Evolutionary conservation across 2,329 filamentous ascomycete species (phyloP), one percentile per base, ranked within the genome.

Genomic region (Apiospora malaysiana): DNA sequence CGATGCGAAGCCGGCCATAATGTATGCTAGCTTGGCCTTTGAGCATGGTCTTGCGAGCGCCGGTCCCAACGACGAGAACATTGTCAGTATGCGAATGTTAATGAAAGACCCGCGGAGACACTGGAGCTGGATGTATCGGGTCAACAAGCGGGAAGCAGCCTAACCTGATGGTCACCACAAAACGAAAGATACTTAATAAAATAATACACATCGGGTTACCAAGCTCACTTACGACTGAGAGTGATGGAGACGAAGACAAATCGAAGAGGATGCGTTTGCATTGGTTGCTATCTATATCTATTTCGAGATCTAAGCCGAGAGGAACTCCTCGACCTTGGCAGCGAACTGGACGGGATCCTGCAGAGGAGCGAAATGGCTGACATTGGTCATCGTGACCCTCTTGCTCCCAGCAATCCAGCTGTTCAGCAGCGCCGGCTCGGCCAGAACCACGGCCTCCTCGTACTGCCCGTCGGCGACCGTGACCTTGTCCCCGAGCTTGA

Each of bases 301-400:
- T 9, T 63, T 59, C 27, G 18, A 40, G 18, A n/a, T 10, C n/a
- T 68, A 70, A n/a, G 59, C 66, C 49, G 63, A 37, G 21, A 81
- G 75, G 49, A 79, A 82, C 32, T 75, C 71, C 72, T 77, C 72
- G 7, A 82, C 75, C 25, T 79, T 79, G 16, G 72, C 70, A 2
- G 80, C 76, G 68, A 82, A 82, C 72, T 80, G 77, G 2, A 74
- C 75, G 3, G 83, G 81, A 73, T 84, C 79, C 73, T 84, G 83
- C 21, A 83, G 45, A 1, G 83, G 83, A 46, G 82, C 82, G 73
- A 84, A 84, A 71, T 84, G 83, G 71, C 82, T 84, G 7, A 84
- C 82, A 1, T 77, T 78, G 1, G 71, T 77, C 71, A 84, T 72
- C 9, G 80, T 82, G 47, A 78, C 74, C 63, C 82, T 70, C 69